Evolutionary conservation across 179 eudicot genomes (phyloP), one percentile per base, ranked within the genome.

Genomic region (Pouteria campechiana): DNA sequence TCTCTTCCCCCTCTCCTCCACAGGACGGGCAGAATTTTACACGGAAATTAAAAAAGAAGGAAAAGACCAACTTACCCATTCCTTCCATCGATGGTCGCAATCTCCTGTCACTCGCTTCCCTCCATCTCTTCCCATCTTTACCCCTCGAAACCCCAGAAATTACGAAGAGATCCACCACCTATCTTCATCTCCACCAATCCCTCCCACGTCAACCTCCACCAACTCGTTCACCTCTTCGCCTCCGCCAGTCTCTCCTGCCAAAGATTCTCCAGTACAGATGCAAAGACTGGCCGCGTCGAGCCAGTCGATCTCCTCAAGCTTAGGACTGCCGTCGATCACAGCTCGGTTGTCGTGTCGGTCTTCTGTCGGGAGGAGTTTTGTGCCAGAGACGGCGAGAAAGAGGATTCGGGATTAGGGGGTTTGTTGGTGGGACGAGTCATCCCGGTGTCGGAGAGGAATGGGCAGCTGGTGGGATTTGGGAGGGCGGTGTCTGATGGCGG

Each of bases 391-490:
- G 32, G 16, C 5, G 28, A 18, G 13, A 30, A 38, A 4, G 32
- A 2, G 17, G 39, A 16, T 13, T 17, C 53, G 70, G 19, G 37
- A 51, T 28, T 64, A 60, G 2, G 67, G 59, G 16, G 65, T 68
- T 17, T 60, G 68, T 62, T 30, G 52, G 13, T 50, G 42, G 50
- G 70, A n/a, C n/a, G 56, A 40, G 37, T 78, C 45, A 14, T 48
- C 16, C 78, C 80, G 15, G 50, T 76, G 48, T 53, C 72, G 58
- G 64, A 79, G 21, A 54, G 25, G 11, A 73, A 70, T 32, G 95
- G 85, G 3, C 57, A 44, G 33, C 32, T 88, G 76, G 73, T 88
- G 16, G 97, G 94, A 20, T 88, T 88, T 54, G 94, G 94, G 12
- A 53, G 97, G 14, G 97, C 78, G 1, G 80, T 83, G 42, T 68